A percentile compares a stretch with the other conserved stretches of the same genome.
These are phyloP conservation scores for Cercospora janseana DNA, from an alignment of 2,329 filamentous ascomycete species.

Conservation along the genomic window DNA sequence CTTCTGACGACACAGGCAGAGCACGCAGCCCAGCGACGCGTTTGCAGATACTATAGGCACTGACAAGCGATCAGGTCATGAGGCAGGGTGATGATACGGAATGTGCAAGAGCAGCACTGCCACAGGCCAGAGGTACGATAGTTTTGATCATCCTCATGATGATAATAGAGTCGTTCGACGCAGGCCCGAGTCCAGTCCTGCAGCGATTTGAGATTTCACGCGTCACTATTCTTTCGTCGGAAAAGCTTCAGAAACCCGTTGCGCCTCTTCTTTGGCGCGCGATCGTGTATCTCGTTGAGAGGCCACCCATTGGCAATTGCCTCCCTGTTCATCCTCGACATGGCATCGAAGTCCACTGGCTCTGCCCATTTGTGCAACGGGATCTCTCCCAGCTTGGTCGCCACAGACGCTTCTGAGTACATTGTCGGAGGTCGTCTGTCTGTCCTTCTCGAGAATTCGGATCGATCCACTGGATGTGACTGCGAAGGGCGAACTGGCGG, in stretches of 20 bases:
- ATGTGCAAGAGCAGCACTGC: too few species aligned
- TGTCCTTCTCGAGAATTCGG: neutral
- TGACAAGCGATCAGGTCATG: too few species aligned
- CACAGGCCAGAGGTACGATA: too few species aligned
- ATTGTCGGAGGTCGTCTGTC: slow-evolving; percentile 40
- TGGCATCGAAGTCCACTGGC: slow-evolving; percentile 45
- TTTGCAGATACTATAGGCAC: too few species aligned
- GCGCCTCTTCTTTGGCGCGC: slow-evolving; percentile 20
- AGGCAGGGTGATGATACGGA: too few species aligned
- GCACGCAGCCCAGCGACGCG: too few species aligned
- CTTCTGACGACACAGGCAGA: too few species aligned
- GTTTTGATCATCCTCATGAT: too few species aligned
- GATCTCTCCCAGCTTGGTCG: slow-evolving; percentile 51
- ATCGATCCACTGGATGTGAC: neutral
- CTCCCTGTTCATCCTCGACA: slow-evolving; percentile 43
- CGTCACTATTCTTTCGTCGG: slow-evolving; percentile 14
- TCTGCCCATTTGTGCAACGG: slow-evolving; percentile 46
- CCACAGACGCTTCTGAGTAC: slow-evolving; percentile 47
- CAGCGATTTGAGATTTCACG: too few species aligned
- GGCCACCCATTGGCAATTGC: slow-evolving; percentile 37
- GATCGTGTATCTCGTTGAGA: slow-evolving; percentile 7
- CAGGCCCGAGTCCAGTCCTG: too few species aligned
- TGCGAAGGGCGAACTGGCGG: neutral
- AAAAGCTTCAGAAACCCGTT: slow-evolving; percentile 26
- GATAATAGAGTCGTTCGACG: too few species aligned